Conservation (phyloP, 1,284 basidiomycete genomes). For the Tilletiaria anomala region DNA sequence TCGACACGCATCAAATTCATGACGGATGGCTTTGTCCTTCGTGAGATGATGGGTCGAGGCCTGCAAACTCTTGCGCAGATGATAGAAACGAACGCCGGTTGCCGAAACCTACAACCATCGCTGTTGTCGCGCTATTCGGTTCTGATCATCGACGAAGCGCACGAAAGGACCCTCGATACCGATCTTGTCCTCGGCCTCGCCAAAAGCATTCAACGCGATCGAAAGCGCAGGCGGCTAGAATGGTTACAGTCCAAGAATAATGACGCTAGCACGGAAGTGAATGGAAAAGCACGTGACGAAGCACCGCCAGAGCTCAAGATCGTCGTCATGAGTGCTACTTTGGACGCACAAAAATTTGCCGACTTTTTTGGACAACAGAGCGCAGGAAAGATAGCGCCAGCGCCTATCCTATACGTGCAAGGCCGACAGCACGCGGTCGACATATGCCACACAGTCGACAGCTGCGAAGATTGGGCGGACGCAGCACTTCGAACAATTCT, state of each 20-base stretch:
- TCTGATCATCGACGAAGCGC: slow-evolving; percentile 88
- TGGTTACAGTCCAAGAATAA: slow-evolving; percentile 22
- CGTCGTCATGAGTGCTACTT: slow-evolving; percentile 90
- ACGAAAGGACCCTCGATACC: slow-evolving; percentile 85
- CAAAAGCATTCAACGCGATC: slow-evolving; percentile 46
- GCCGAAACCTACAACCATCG: slow-evolving; percentile 3
- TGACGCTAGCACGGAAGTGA: slow-evolving; percentile 17
- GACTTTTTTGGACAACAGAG: slow-evolving; percentile 53
- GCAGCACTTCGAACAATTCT: slow-evolving; percentile 77
- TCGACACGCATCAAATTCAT: slow-evolving; percentile 77
- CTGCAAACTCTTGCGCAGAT: not conserved
- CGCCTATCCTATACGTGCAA: slow-evolving; percentile 70
- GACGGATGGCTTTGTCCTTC: slow-evolving; percentile 90
- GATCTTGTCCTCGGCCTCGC: slow-evolving; percentile 84
- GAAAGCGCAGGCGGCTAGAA: slow-evolving; percentile 45
- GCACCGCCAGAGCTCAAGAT: slow-evolving; percentile 57
- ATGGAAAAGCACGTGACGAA: slow-evolving; percentile 32
- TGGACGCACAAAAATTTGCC: slow-evolving; percentile 87
- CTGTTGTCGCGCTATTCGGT: slow-evolving; percentile 72
- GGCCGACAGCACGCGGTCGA: slow-evolving; percentile 80
- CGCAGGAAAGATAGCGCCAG: not conserved
- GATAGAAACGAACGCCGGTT: not conserved
- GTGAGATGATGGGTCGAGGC: slow-evolving; percentile 56
- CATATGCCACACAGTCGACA: slow-evolving; percentile 50
- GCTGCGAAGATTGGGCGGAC: slow-evolving; percentile 73